Conservation (phyloP, 441 rosid genomes). For the Croton laevigatus region DNA sequence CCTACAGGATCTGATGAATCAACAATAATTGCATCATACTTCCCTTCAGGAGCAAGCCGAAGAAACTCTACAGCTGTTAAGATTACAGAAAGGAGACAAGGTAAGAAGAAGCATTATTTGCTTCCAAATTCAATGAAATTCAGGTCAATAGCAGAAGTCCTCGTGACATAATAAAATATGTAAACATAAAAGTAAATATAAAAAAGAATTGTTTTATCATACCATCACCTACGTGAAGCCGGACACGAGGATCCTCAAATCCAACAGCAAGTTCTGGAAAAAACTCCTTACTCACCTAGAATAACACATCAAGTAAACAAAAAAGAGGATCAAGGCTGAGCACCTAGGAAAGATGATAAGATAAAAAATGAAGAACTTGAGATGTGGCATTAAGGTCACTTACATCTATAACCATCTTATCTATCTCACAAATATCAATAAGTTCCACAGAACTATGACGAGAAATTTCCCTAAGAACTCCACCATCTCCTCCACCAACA, state of each 20-base stretch:
- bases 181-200: not conserved
- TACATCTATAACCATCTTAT: constrained; percentile 95
- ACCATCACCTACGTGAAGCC: constrained; percentile 94
- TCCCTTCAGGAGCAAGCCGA: constrained; percentile 57
- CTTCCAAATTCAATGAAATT: constrained; percentile 4
- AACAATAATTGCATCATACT: constrained; percentile 87
- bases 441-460: constrained; percentile 84
- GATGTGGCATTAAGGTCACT: constrained; percentile 23
- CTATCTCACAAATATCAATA: constrained; percentile 96
- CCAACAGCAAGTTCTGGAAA: constrained; percentile 85
- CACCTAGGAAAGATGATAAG: not conserved
- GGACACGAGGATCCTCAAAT: constrained; percentile 92
- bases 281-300: constrained; percentile 69
- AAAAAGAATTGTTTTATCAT: constrained; percentile 22
- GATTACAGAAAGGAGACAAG: constrained; percentile 30
- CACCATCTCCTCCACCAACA: constrained; percentile 99
- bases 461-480: constrained; percentile 89
- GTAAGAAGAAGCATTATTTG: not conserved
- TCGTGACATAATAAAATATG: not conserved
- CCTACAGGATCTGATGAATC: constrained; percentile 98
- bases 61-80: constrained; percentile 84
- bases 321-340: not conserved
- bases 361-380: not conserved
- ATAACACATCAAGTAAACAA: not conserved
- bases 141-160: not conserved